These are phyloP conservation scores for Sporothrix phasma DNA, from an alignment of 2,329 filamentous ascomycete genomes.

Conservation along the genomic window DNA sequence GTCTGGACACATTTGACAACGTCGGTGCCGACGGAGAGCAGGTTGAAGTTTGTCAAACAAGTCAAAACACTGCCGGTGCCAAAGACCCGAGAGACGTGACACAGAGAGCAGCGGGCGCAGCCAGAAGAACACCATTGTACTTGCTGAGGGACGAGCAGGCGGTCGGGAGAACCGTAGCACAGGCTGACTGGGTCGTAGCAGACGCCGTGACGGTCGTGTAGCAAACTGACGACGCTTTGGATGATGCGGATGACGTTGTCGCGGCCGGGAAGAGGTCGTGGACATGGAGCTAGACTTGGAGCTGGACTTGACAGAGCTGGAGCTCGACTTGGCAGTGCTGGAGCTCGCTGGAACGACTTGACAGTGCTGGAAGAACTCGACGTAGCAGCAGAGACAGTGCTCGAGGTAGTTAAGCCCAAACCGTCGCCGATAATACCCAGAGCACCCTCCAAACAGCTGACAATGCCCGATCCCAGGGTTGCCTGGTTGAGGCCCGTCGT, in stretches of 20 bases:
- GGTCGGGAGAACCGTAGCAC: conserved; percentile 10
- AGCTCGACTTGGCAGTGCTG: too few relatives aligned
- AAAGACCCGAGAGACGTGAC: background rate
- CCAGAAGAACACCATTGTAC: background rate
- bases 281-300: too few relatives aligned
- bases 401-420: too few relatives aligned
- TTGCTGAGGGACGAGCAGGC: background rate
- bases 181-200: conserved; percentile 1
- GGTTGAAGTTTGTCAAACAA: background rate
- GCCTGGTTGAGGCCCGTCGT: background rate
- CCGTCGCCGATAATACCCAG: conserved; percentile 9
- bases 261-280: too few relatives aligned
- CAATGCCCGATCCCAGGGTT: conserved; percentile 10
- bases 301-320: too few relatives aligned
- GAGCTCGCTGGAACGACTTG: too few relatives aligned
- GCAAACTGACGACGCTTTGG: conserved; percentile 5
- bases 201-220: conserved; percentile 4
- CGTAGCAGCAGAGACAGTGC: too few relatives aligned
- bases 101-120: background rate
- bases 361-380: too few relatives aligned
- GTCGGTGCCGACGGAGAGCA: background rate
- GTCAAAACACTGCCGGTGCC: background rate
- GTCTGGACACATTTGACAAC: conserved; percentile 3
- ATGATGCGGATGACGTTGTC: background rate
- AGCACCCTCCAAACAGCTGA: conserved; percentile 12